A percentile compares a stretch with the other conserved stretches of the same genome.
phyloP scores from a whole-genome alignment of 257 asterid genomes.

The Nicotiana paniculata region DNA sequence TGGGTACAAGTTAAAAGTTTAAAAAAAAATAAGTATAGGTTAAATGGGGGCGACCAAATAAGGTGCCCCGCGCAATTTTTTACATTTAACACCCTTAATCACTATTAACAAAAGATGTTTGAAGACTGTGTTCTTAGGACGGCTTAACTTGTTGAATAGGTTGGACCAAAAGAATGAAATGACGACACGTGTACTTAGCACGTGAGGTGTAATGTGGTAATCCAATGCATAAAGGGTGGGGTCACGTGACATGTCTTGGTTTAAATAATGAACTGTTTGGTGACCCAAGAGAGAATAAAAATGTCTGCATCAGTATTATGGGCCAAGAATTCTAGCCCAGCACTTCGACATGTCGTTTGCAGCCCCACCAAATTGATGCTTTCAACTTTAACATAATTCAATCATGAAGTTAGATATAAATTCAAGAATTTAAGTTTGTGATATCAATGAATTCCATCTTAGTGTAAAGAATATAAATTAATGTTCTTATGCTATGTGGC shows the following conservation, averaged over 20 bases:
- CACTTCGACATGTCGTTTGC: not conserved
- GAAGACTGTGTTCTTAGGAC: not conserved
- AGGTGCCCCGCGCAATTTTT: too few relatives aligned
- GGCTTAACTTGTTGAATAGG: not conserved
- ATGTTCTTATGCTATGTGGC: not conserved
- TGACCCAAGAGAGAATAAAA: not conserved
- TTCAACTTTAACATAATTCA: not conserved
- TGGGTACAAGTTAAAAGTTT: too few relatives aligned
- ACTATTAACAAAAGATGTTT: too few relatives aligned
- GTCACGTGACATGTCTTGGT: conserved; percentile 2
- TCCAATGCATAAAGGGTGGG: not conserved
- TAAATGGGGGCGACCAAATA: too few relatives aligned
- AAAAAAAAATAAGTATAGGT: too few relatives aligned
- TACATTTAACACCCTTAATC: too few relatives aligned
- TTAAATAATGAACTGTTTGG: not conserved
- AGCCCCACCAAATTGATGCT: not conserved
- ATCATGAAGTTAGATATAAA: not conserved
- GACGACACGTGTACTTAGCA: not conserved
- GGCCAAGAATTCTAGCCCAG: not conserved
- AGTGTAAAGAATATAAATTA: not conserved
- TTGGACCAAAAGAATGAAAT: not conserved
- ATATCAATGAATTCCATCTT: not conserved
- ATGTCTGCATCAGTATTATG: not conserved
- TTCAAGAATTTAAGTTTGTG: not conserved
- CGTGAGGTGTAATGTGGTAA: not conserved